Percentiles rank a stretch among this genome's conserved stretches.
Evolutionary conservation across 345 rosid genomes (phyloP).

Genomic region (Citrus inodora): DNA sequence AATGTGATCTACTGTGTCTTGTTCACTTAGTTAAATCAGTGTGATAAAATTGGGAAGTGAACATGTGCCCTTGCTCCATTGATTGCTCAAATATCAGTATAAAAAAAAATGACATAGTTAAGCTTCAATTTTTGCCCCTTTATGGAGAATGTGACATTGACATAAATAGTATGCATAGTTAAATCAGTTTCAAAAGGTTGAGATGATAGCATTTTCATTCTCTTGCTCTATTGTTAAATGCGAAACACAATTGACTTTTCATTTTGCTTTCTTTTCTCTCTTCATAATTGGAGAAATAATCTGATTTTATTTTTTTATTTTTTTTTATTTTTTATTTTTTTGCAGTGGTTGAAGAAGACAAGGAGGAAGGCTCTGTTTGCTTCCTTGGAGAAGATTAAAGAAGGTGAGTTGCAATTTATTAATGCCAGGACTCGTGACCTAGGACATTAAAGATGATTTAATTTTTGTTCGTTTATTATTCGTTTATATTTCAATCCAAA

Average conservation of each 20-base stretch:
- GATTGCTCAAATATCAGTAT: not conserved
- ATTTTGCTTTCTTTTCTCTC: not conserved
- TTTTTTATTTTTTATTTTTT: not conserved
- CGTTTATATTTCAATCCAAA: not conserved
- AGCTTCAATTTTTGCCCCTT: too few relatives aligned
- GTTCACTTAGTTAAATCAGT: not conserved
- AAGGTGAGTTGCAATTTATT: slow-evolving; percentile 43
- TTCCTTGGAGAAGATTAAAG: slow-evolving; percentile 89
- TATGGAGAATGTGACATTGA: too few relatives aligned
- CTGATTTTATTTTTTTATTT: not conserved
- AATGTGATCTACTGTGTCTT: not conserved
- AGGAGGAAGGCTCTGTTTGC: slow-evolving; percentile 82
- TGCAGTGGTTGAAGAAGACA: slow-evolving; percentile 84
- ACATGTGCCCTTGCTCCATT: not conserved
- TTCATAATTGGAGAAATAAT: not conserved
- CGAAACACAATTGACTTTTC: not conserved
- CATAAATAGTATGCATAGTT: too few relatives aligned
- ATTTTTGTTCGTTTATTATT: not conserved
- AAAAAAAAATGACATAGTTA: too few relatives aligned
- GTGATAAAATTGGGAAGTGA: not conserved
- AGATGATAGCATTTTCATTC: too few relatives aligned
- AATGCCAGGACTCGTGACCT: not conserved
- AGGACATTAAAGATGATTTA: too few relatives aligned
- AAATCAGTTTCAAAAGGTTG: too few relatives aligned
- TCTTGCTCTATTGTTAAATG: too few relatives aligned